Base-by-base conservation (phyloP, 1,284 basidiomycete genomes). In the Anthracocystis walkeri region DNA sequence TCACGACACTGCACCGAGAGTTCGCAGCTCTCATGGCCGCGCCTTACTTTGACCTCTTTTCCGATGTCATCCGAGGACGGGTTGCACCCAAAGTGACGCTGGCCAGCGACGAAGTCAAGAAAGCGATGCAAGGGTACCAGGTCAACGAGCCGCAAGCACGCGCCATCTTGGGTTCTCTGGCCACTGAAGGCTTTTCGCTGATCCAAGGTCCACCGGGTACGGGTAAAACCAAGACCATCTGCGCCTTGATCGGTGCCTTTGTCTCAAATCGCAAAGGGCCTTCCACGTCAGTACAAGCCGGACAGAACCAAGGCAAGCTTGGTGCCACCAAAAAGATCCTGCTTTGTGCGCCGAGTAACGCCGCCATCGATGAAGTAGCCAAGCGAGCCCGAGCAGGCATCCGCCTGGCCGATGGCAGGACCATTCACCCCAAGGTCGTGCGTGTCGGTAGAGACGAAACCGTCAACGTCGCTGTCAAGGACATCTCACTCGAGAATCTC, bases 201-300 rank as follows among this genome's bases (percentile, higher is more conserved):
- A 96, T 99, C 63, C 97, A 99, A 89, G 97, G 96, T 52, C 97
- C 97, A 29, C 97, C 97, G 1, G 97, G 97, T 75, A 99, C 97
- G 0, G 97, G 97, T 44, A 99, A 99, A 87, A 99, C 97, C 11
- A 97, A 94, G 54, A 99, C 97, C 0, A 99, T 99, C 75, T 93
- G 94, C 79, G 94, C 93, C 20, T 88, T 99, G n/a, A 92, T 97
- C 2, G 91, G 93, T 42, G 90, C 91, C 7, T 95, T 93, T 82
- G 86, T 96, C 41, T 89, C 91, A 41, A 75, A 56, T n/a, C 77
- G 81, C 38, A 74, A 76, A 44, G 65, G 66, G 0, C 69, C 79
- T 14, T 56, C 69, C 7, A 70, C 62, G 4, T 64, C 71, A 29
- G 63, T 72, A 8, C 68, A 65, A 20, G 62, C 76, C 3, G 78